Evolutionary conservation across 78 protist species (phyloP).

Genomic region (Dictyostelium capitatum): DNA sequence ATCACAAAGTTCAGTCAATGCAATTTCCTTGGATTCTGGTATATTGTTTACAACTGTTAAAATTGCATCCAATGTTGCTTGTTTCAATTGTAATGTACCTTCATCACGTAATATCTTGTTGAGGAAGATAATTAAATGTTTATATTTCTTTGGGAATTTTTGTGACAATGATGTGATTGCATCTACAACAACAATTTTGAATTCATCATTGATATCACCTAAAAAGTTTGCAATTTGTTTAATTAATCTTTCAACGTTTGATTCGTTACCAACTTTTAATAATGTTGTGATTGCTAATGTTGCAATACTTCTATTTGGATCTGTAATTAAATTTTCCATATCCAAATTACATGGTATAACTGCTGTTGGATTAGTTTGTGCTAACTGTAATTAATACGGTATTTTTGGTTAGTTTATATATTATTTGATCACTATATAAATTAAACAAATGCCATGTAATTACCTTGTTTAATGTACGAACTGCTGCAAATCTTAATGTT

Average conservation of each 20-base stretch:
- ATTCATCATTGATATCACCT: slow-evolving; percentile 97
- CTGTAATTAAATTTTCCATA: slow-evolving; percentile 96
- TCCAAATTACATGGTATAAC: slow-evolving; percentile 95
- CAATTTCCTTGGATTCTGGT: slow-evolving; percentile 93
- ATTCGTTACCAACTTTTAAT: slow-evolving; percentile 96
- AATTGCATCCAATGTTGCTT: slow-evolving; percentile 95
- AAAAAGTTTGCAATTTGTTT: slow-evolving; percentile 96
- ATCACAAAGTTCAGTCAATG: slow-evolving; percentile 96
- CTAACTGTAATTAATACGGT: slow-evolving; percentile 18
- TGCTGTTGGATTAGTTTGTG: slow-evolving; percentile 88
- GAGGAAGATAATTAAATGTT: slow-evolving; percentile 66
- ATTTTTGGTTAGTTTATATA: neutral
- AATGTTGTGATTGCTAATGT: slow-evolving; percentile 99
- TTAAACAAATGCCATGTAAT: neutral
- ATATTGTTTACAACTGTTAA: slow-evolving; percentile 80
- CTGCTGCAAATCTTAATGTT: slow-evolving; percentile 96
- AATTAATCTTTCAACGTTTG: slow-evolving; percentile 96
- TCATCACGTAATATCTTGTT: slow-evolving; percentile 88
- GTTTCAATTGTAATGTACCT: slow-evolving; percentile 95
- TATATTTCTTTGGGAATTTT: slow-evolving; percentile 91
- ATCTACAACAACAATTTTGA: slow-evolving; percentile 95
- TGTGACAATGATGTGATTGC: slow-evolving; percentile 93
- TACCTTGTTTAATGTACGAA: slow-evolving; percentile 93
- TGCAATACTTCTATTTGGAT: slow-evolving; percentile 96
- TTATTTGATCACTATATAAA: neutral